Evolutionary conservation across 139 green algal species (phyloP), one percentile per base, ranked within the genome.

Genomic region (Dunaliella sp.): DNA sequence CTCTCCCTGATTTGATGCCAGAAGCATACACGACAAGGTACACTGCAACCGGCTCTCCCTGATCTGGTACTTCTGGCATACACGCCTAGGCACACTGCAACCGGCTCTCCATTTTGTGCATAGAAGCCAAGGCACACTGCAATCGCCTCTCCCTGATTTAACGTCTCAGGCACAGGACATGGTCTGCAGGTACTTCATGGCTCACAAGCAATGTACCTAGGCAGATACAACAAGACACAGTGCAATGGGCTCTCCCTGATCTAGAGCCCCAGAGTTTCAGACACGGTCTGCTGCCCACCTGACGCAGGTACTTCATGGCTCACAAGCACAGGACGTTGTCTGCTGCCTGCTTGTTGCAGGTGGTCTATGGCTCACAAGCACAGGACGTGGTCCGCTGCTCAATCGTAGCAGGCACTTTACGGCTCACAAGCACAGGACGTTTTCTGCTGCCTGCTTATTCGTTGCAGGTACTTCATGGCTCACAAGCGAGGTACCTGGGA

Each of bases 401-500:
- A 12, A 12, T 33, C n/a, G 7, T 36, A 33, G 7, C 73, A 21
- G 22, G 73, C 12, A 2, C 22, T 3, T 28, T 78, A 3, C 7
- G 73, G 7, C 26, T 78, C 28, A 16, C 7, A 32, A 78, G 73
- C 73, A 28, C 28, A 32, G n/a, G 73, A 33, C 73, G 22, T 33
- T 78, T 12, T 22, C 7, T 36, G 73, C 73, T 33, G 73, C 73
- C n/a, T n/a, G n/a, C n/a, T 34, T 31, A 81, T 37, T 7, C 37
- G 76, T 31, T 81, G n/a, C 76, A 81, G 76, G 76, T 81, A 81
- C 76, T 38, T 37, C n/a, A 22, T 36, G 30, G 76, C n/a, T 2
- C 76, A 38, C n/a, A 81, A 81, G 76, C 76, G 76, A n/a, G 76
- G 76, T 2, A 34, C 76, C 1, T 81, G 76, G 76, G 34, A 34